Conservation (phyloP, 202 grass and related monocot species). For the Elaeis oleifera region DNA sequence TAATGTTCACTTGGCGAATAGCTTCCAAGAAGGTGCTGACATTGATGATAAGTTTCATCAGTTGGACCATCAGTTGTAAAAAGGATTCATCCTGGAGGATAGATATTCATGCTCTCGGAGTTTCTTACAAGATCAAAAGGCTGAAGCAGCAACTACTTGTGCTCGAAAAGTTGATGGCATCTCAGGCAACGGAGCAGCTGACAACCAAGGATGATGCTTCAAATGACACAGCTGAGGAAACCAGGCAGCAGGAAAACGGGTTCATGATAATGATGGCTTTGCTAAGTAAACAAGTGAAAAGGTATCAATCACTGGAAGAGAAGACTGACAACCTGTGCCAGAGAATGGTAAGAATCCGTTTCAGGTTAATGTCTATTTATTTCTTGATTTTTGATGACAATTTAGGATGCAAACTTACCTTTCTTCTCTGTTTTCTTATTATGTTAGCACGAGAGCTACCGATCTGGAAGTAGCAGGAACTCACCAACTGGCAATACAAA, state of each 20-base stretch:
- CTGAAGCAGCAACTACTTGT: constrained; percentile 63
- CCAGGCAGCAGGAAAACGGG: constrained; percentile 36
- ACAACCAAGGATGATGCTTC: constrained; percentile 12
- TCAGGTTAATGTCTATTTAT: not conserved
- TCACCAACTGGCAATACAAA: constrained; percentile 9
- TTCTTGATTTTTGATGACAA: not conserved
- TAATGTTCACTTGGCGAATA: constrained; percentile 7
- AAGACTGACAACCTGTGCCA: constrained; percentile 68
- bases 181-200: constrained; percentile 14
- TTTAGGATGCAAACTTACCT: not conserved
- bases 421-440: not conserved
- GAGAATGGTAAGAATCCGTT: constrained; percentile 37
- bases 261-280: constrained; percentile 50
- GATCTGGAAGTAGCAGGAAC: constrained; percentile 31
- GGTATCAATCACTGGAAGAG: constrained; percentile 84
- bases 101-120: constrained; percentile 67
- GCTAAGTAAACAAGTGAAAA: constrained; percentile 66
- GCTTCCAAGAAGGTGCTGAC: constrained; percentile 9
- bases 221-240: not conserved
- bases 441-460: constrained; percentile 45
- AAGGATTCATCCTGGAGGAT: constrained; percentile 47
- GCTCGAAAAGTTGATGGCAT: constrained; percentile 45
- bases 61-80: not conserved
- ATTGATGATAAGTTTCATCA: constrained; percentile 1
- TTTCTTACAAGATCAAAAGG: constrained; percentile 96